Conservation (phyloP, 345 rosid genomes). For the Bruguiera gymnorhiza region DNA sequence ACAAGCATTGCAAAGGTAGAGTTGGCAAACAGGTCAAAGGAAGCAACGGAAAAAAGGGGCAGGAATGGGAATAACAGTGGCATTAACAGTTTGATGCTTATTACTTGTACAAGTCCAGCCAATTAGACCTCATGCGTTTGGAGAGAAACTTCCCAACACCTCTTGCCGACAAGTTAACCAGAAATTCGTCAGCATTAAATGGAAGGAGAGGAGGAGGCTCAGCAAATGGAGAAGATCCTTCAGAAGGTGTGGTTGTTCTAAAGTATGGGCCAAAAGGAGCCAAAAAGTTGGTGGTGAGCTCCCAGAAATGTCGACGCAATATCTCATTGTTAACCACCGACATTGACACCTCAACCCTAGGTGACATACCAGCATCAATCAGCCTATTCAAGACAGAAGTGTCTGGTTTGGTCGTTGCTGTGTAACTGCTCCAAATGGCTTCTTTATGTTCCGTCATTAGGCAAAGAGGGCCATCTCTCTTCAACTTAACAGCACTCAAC, state of each 20-base stretch:
- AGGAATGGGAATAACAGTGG: slow-evolving; percentile 9
- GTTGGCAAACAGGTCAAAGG: slow-evolving; percentile 2
- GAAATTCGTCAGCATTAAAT: slow-evolving; percentile 66
- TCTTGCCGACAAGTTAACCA: slow-evolving; percentile 71
- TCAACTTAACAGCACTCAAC: slow-evolving; percentile 74
- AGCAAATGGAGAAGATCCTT: slow-evolving; percentile 82
- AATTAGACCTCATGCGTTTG: slow-evolving; percentile 92
- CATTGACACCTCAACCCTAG: slow-evolving; percentile 98
- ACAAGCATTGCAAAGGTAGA: slow-evolving; percentile 15
- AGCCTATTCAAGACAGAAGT: slow-evolving; percentile 92
- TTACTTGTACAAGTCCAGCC: slow-evolving; percentile 95
- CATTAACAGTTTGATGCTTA: slow-evolving; percentile 6
- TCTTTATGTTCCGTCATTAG: slow-evolving; percentile 99
- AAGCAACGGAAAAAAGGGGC: slow-evolving; percentile 4
- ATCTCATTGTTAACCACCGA: slow-evolving; percentile 97
- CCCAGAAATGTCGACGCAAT: slow-evolving; percentile 91
- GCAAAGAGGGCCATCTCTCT: slow-evolving; percentile 94
- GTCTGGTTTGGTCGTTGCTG: slow-evolving; percentile 86
- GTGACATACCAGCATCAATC: slow-evolving; percentile 90
- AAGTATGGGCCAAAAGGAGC: slow-evolving; percentile 97
- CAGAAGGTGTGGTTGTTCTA: slow-evolving; percentile 67
- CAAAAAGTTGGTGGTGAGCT: slow-evolving; percentile 91
- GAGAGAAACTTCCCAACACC: slow-evolving; percentile 91
- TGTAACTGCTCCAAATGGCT: slow-evolving; percentile 87
- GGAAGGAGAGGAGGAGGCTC: slow-evolving; percentile 83